Evolutionary conservation across 208 protist genomes (phyloP).

Genomic region (Leishmania major): DNA sequence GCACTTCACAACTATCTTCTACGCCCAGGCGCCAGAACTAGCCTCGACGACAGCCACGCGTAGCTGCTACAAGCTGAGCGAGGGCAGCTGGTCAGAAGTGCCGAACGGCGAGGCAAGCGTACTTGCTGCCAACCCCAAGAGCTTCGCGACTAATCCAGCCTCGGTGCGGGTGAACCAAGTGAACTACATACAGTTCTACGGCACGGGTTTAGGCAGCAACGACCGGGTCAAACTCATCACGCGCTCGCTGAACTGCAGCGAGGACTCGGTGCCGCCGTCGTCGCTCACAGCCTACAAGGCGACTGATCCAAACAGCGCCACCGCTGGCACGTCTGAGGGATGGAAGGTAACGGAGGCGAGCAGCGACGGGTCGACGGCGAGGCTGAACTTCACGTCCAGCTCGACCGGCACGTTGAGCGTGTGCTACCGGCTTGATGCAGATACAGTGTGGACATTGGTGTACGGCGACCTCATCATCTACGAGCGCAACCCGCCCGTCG

Average conservation of each 20-base stretch:
- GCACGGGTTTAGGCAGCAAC: conserved; percentile 44
- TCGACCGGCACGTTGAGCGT: conserved; percentile 69
- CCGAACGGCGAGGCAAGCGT: conserved; percentile 50
- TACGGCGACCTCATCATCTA: conserved; percentile 74
- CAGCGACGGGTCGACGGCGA: conserved; percentile 38
- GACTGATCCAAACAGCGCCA: conserved; percentile 19
- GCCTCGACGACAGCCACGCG: conserved; percentile 38
- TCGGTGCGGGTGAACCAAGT: conserved; percentile 47
- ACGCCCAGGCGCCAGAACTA: conserved; percentile 46
- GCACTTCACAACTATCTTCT: conserved; percentile 57
- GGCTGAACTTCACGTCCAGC: conserved; percentile 68
- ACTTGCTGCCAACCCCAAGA: conserved; percentile 73
- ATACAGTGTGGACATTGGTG: conserved; percentile 90
- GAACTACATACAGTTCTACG: conserved; percentile 66
- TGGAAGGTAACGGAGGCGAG: conserved; percentile 54
- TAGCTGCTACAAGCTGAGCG: conserved; percentile 67
- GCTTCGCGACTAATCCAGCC: conserved; percentile 58
- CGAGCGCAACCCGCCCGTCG: conserved; percentile 52
- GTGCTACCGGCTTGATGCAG: conserved; percentile 79
- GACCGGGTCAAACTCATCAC: conserved; percentile 84
- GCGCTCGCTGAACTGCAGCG: conserved; percentile 63
- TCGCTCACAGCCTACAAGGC: conserved; percentile 53
- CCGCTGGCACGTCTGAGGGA: conserved; percentile 28
- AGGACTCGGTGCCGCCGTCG: conserved; percentile 52
- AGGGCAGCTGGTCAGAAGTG: conserved; percentile 75